A percentile compares a stretch with the other conserved stretches of the same genome.
Evolutionary conservation across 2,329 filamentous ascomycete species (phyloP).

Genomic region (Tympanopsis confertula): DNA sequence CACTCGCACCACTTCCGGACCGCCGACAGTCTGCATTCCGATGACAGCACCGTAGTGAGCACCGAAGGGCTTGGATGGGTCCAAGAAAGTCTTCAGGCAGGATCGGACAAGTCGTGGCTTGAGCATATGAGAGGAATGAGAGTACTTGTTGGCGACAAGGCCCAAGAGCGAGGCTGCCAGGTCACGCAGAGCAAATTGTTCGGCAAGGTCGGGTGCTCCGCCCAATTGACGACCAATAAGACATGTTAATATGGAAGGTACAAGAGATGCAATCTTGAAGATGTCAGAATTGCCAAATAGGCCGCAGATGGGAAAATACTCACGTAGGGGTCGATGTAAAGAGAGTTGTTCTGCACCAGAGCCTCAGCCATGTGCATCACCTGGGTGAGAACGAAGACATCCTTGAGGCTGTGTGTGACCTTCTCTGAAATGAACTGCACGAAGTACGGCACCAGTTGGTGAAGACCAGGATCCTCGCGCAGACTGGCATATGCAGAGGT

Average conservation of each 20-base stretch:
- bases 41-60: conserved; percentile 83
- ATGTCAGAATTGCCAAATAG: conserved; percentile 29
- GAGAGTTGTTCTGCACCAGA: conserved; percentile 68
- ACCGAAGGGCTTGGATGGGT: conserved; percentile 69
- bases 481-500: conserved; percentile 78
- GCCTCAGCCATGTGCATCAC: conserved; percentile 86
- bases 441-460: conserved; percentile 93
- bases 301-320: conserved; percentile 43
- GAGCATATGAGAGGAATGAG: conserved; percentile 67
- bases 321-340: conserved; percentile 58
- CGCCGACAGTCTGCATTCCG: conserved; percentile 69
- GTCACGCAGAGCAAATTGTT: conserved; percentile 73
- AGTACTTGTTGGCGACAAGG: conserved; percentile 70
- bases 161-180: conserved; percentile 73
- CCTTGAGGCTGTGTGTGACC: conserved; percentile 85
- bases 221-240: conserved; percentile 23
- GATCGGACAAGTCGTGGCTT: conserved; percentile 84
- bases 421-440: conserved; percentile 92
- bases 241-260: conserved; percentile 51
- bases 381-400: conserved; percentile 76
- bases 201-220: conserved; percentile 36
- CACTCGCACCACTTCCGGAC: conserved; percentile 43
- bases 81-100: conserved; percentile 83
- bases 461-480: conserved; percentile 77
- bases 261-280: conserved; percentile 64